phyloP scores from a whole-genome alignment of 2,329 filamentous ascomycete species.

The Camillea tinctor region DNA sequence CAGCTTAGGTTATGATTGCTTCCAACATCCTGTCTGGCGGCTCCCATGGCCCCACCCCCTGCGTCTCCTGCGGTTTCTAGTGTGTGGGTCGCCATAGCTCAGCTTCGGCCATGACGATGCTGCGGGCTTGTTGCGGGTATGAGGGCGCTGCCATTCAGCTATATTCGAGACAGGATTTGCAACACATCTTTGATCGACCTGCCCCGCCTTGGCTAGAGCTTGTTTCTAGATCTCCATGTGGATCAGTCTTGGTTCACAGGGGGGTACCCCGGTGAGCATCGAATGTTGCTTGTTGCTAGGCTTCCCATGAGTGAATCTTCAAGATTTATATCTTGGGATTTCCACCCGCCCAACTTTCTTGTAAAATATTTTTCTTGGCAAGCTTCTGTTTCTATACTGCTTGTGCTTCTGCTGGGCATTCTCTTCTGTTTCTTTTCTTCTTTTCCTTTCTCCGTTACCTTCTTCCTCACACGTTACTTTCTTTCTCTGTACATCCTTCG shows the following conservation, averaged over 20 bases:
- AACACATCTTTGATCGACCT: not conserved
- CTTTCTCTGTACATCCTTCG: slow-evolving; percentile 3
- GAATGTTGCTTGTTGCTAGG: not conserved
- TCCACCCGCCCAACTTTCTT: not conserved
- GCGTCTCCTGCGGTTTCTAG: slow-evolving; percentile 1
- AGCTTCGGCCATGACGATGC: slow-evolving; percentile 1
- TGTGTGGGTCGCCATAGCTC: not conserved
- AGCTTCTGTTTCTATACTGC: not conserved
- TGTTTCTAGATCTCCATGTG: slow-evolving; percentile 2
- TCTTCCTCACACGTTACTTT: not conserved
- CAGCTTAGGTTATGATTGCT: not conserved
- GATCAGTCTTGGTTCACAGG: not conserved
- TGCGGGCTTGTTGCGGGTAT: not conserved
- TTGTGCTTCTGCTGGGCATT: not conserved
- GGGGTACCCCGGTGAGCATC: not conserved
- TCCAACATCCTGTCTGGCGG: not conserved
- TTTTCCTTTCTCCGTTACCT: not conserved
- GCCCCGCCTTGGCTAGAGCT: slow-evolving; percentile 3
- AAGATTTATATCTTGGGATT: not conserved
- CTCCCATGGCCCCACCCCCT: not conserved
- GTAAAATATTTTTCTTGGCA: not conserved
- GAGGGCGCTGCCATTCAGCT: not conserved
- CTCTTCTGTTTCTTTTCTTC: not conserved
- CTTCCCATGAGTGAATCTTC: not conserved
- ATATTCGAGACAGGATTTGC: slow-evolving; percentile 1